A percentile compares a stretch with the other conserved stretches of the same genome.
These are phyloP conservation scores for Cytospora piceae DNA, from an alignment of 2,329 filamentous ascomycete genomes.

Conservation along the genomic window DNA sequence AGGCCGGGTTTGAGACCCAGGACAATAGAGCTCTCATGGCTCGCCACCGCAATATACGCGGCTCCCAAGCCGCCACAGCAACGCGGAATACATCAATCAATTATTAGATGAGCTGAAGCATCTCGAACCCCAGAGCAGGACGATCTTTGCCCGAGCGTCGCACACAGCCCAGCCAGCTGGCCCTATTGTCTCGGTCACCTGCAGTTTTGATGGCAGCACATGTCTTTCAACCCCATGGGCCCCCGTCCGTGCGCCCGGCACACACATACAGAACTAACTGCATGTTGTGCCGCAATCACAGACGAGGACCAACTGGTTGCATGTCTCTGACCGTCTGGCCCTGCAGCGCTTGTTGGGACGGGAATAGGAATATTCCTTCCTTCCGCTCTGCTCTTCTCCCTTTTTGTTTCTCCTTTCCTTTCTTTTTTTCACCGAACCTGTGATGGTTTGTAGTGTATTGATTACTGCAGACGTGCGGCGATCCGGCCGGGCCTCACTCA, in stretches of 20 bases:
- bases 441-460: background rate
- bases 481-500: background rate
- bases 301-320: conserved; percentile 12
- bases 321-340: background rate
- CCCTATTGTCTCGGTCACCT: conserved; percentile 20
- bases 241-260: conserved; percentile 11
- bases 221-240: conserved; percentile 8
- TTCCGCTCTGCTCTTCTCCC: background rate
- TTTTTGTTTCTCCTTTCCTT: background rate
- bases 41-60: background rate
- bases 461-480: conserved; percentile 2
- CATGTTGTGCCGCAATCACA: conserved; percentile 4
- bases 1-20: background rate
- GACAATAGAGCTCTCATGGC: background rate
- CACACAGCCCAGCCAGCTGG: conserved; percentile 7
- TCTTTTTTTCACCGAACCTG: background rate
- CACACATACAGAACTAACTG: background rate
- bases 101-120: conserved; percentile 1
- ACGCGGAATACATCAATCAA: background rate
- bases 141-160: background rate
- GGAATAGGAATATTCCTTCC: background rate
- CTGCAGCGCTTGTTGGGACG: background rate
- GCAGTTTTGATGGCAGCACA: conserved; percentile 17
- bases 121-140: background rate
- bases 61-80: background rate